Evolutionary conservation across 129 eudicot species (phyloP), one percentile per base, ranked within the genome.

Genomic region (Flaveria robusta): DNA sequence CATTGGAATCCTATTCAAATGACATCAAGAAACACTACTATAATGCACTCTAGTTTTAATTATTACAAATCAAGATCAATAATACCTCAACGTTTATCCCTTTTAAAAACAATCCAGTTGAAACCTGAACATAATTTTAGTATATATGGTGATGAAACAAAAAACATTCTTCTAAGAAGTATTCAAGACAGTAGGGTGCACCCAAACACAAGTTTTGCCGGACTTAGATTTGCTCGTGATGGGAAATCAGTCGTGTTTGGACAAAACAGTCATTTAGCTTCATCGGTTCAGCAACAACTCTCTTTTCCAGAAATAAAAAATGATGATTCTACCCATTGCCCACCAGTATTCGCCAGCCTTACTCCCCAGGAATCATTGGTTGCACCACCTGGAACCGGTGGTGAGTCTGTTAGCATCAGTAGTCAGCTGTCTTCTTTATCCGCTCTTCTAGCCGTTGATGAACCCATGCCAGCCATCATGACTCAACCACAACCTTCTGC

Each of bases 211-310:
- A 42, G 45, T 34, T 87, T 82, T 68, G 82, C 85, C 13, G 92
- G 92, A 41, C 75, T 79, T 43, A 81, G 84, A 77, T 77, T 88
- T 60, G 39, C 86, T 4, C 54, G 50, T 54, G 84, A 82, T 47
- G 89, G 89, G 68, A 88, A 82, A 69, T 79, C 89, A 0, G 68
- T 88, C 24, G 70, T 83, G 68, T 82, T 76, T 77, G 92, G 92
- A 34, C 73, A 80, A 64, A 66, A 71, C 9, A 9, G 70, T 70
- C 60, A 46, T 39, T 5, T 46, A 41, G 13, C 64, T 47, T 34
- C 74, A 71, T 42, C 68, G 1, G 18, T 56, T 74, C 71, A 81
- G 9, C 76, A 81, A 56, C 75, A 68, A 42, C 22, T 9, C 23
- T 34, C 63, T 60, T 54, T 71, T 71, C 74, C 62, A 26, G 47